These are phyloP conservation scores for Saccharum spontaneum DNA, from an alignment of 176 grass and related monocot species.

Conservation along the genomic window DNA sequence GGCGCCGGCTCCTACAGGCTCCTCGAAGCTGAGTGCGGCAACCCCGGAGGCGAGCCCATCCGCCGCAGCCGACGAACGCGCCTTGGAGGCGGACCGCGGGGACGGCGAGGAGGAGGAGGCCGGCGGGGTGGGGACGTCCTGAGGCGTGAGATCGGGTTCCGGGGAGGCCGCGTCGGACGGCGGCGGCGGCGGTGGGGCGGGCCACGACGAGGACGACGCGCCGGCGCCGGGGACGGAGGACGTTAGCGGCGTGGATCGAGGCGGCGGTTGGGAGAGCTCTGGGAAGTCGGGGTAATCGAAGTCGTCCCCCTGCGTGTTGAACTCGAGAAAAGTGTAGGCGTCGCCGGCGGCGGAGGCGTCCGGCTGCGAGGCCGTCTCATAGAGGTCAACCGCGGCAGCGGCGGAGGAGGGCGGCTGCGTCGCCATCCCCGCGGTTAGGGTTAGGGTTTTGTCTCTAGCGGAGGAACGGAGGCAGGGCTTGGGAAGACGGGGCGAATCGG, in stretches of 20 bases:
- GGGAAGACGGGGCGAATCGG: conserved; percentile 40
- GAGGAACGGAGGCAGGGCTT: neutral
- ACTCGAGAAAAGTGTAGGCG: conserved; percentile 97
- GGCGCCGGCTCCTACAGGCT: conserved; percentile 28
- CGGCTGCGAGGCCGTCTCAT: conserved; percentile 98
- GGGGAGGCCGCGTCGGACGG: conserved; percentile 27
- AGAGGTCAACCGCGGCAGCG: conserved; percentile 63
- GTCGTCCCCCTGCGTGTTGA: conserved; percentile 96
- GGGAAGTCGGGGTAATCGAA: conserved; percentile 87
- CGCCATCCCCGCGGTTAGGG: conserved; percentile 50
- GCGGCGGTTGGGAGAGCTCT: conserved; percentile 75
- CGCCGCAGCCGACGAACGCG: conserved; percentile 24
- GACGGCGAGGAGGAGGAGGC: conserved; percentile 49
- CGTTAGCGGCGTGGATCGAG: conserved; percentile 59
- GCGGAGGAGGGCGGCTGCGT: conserved; percentile 49
- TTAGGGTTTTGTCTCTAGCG: conserved; percentile 62
- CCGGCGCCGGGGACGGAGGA: conserved; percentile 27
- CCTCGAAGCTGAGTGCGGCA: conserved; percentile 86
- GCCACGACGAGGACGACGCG: conserved; percentile 35
- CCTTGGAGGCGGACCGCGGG: conserved; percentile 61
- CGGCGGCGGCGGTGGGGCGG: conserved; percentile 34
- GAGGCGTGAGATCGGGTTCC: conserved; percentile 39
- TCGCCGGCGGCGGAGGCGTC: conserved; percentile 69
- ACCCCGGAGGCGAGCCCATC: conserved; percentile 79
- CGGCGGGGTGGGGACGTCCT: conserved; percentile 32